Percentiles rank a stretch among this genome's conserved stretches.
Evolutionary conservation across 257 asterid genomes (phyloP).

Genomic region (Paraleonurus japonicus): DNA sequence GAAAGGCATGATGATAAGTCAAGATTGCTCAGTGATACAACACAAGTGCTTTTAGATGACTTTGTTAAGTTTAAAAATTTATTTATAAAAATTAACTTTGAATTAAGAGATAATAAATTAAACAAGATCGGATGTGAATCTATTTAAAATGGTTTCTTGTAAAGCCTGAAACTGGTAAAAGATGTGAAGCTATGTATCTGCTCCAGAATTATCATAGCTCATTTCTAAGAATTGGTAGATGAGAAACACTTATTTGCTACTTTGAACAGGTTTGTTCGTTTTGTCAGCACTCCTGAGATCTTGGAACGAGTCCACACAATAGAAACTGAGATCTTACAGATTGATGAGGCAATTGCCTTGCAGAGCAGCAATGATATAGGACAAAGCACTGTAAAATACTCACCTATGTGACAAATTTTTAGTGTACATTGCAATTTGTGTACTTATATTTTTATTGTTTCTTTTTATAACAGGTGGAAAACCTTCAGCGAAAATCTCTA

Average conservation of each 20-base stretch:
- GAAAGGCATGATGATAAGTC: neutral
- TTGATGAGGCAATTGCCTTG: slow-evolving; percentile 71
- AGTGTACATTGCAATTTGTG: slow-evolving; percentile 2
- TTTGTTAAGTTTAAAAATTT: neutral
- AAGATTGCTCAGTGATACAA: neutral
- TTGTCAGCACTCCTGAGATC: slow-evolving; percentile 98
- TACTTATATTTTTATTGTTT: slow-evolving; percentile 12
- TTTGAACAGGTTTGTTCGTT: slow-evolving; percentile 86
- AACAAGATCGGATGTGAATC: neutral
- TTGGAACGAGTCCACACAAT: slow-evolving; percentile 84
- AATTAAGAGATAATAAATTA: neutral
- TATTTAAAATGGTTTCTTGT: neutral
- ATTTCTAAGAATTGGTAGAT: neutral
- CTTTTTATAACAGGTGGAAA: slow-evolving; percentile 51
- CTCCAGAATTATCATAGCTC: neutral
- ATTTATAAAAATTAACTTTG: neutral
- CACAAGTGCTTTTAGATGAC: neutral
- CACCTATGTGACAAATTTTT: slow-evolving; percentile 13
- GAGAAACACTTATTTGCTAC: slow-evolving; percentile 24
- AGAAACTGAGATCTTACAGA: slow-evolving; percentile 90
- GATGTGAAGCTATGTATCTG: slow-evolving; percentile 15
- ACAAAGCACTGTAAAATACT: slow-evolving; percentile 52
- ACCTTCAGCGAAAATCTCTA: slow-evolving; percentile 42
- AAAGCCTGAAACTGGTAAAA: slow-evolving; percentile 10
- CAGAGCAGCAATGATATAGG: slow-evolving; percentile 61